Evolutionary conservation across 2,329 filamentous ascomycete species (phyloP), one percentile per base, ranked within the genome.

Genomic region (Zarea fungicola): DNA sequence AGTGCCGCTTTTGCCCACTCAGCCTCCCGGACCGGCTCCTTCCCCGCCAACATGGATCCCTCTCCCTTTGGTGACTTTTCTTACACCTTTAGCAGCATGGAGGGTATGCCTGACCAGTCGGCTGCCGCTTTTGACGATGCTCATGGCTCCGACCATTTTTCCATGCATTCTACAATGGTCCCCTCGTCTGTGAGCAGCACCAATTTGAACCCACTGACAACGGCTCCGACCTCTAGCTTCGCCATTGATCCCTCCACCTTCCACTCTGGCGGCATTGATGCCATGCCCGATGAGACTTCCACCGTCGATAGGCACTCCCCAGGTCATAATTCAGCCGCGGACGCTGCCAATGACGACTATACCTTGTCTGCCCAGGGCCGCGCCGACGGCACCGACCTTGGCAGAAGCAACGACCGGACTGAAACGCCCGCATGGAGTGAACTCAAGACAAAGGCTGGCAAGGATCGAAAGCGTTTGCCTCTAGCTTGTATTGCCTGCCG

Each of bases 401-500:
- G 73, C 18, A 77, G 77, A 58, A 58, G 66, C 28, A 82, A 78
- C 43, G 76, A 80, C 52, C 83, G 81, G 54, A 66, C 74, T 6
- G 80, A 80, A 43, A 71, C 77, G 8, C 83, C 85, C 13, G 74
- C 84, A 13, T 92, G 87, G 87, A 91, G 82, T 58, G 87, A 92
- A 62, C 73, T 91, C 55, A 92, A 92, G 66, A 92, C 87, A 4
- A 92, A 92, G 66, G 93, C 93, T 2, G 93, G 93, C 14, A 99
- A 97, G 66, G 93, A 97, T 65, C 81, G 93, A 45, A 97, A 97
- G 67, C 80, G 93, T 36, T 72, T 99, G 28, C 93, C 93, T 3
- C 74, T 97, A 45, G 93, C 93, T 14, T 99, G 93, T 64, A 96
- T 97, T 60, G 91, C 91, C 31, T 99, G 93, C 62, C 82, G 93